These are phyloP conservation scores for Vitis hybrid DNA, from an alignment of 177 flowering plant genomes.

Conservation along the genomic window DNA sequence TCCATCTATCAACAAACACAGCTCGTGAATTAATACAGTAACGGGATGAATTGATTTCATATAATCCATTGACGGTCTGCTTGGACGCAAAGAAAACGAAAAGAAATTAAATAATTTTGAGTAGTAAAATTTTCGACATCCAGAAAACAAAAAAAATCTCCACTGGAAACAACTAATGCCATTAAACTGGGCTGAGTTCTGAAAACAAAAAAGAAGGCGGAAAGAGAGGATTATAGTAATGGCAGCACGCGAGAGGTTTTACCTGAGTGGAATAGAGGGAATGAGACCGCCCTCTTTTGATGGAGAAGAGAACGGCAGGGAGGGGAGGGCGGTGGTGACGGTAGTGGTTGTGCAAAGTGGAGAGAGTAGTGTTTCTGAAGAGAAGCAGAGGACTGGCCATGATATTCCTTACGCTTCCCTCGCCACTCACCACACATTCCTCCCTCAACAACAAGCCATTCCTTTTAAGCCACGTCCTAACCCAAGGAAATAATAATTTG, in stretches of 20 bases:
- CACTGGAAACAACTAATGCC: background rate
- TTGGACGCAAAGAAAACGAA: background rate
- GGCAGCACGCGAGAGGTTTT: background rate
- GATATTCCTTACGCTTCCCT: background rate
- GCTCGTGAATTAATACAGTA: background rate
- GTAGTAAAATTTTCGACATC: too few relatives aligned
- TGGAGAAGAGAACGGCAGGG: conserved; percentile 18
- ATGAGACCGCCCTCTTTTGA: conserved; percentile 11
- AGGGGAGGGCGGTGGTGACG: conserved; percentile 10
- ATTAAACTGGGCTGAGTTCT: background rate
- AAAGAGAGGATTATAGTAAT: background rate
- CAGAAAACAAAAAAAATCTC: too few relatives aligned
- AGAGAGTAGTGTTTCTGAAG: conserved; percentile 10
- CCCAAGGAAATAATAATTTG: too few relatives aligned
- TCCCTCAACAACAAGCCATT: too few relatives aligned
- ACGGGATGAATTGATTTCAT: background rate
- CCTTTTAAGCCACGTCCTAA: too few relatives aligned
- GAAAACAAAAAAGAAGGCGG: background rate
- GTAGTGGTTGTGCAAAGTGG: background rate
- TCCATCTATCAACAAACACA: conserved; percentile 51
- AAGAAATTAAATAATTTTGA: background rate
- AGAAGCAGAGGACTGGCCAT: conserved; percentile 28
- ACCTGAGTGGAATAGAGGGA: conserved; percentile 31
- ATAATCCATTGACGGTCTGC: background rate
- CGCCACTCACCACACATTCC: too few relatives aligned